Conservation (phyloP, 208 protist genomes). For the Trypanosoma cruzi region DNA sequence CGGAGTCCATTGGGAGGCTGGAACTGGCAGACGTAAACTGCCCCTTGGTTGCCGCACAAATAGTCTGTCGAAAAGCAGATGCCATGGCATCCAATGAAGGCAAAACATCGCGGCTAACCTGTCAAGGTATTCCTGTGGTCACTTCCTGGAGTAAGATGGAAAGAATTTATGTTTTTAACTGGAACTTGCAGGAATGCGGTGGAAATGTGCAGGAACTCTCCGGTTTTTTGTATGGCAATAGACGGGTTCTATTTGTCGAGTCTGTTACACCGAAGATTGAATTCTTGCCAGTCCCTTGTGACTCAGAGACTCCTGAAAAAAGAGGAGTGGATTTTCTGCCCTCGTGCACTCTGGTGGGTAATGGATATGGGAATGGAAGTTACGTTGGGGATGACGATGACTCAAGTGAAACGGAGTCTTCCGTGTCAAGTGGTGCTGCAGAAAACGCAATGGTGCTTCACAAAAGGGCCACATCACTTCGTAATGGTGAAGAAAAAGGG, state of each 20-base stretch:
- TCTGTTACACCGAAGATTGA: background rate
- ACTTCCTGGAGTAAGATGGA: background rate
- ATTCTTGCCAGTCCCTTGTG: background rate
- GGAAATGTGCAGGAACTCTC: background rate
- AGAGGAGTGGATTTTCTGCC: background rate
- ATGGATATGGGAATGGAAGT: background rate
- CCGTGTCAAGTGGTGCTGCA: background rate
- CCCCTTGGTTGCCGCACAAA: slow-evolving; percentile 23
- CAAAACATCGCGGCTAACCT: background rate
- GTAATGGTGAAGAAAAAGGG: background rate
- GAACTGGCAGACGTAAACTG: background rate
- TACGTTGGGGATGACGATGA: background rate
- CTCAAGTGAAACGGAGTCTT: background rate
- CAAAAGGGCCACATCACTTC: background rate
- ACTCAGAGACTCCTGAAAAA: background rate
- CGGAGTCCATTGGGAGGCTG: background rate
- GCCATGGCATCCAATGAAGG: background rate
- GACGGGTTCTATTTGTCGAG: slow-evolving; percentile 8
- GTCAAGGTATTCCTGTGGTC: slow-evolving; percentile 7
- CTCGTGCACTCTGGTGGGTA: background rate
- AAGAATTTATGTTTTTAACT: background rate
- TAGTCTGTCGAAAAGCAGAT: slow-evolving; percentile 2
- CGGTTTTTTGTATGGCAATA: slow-evolving; percentile 11
- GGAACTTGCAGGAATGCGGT: background rate
- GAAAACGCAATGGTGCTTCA: slow-evolving; percentile 25